These are phyloP conservation scores for Xylaria sp. DNA, from an alignment of 2,329 filamentous ascomycete genomes.

Conservation along the genomic window DNA sequence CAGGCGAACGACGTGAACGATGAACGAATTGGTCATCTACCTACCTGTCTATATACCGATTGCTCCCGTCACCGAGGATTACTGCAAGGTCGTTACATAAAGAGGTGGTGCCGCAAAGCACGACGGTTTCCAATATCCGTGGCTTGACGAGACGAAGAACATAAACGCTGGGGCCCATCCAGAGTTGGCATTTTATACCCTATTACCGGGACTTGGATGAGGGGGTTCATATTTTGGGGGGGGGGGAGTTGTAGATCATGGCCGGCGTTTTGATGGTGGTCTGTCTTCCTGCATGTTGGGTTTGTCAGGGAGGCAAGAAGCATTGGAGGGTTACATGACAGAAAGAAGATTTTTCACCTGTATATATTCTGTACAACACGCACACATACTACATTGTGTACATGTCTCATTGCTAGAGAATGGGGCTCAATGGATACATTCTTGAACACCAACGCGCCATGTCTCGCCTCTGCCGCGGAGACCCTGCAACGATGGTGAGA, in stretches of 20 bases:
- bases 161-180: constrained; percentile 5
- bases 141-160: constrained; percentile 19
- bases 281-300: constrained; percentile 29
- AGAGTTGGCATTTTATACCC: constrained; percentile 22
- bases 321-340: constrained; percentile 4
- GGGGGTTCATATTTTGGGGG: constrained; percentile 23
- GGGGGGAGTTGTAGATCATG: constrained; percentile 31
- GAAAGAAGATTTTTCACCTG: constrained; percentile 26
- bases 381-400: constrained; percentile 20
- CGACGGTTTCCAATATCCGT: neutral
- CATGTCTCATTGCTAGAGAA: constrained; percentile 15
- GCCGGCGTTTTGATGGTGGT: constrained; percentile 33
- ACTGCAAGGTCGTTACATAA: constrained; percentile 6
- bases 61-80: constrained; percentile 6
- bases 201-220: constrained; percentile 17
- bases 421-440: constrained; percentile 8
- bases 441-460: neutral
- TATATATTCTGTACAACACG: constrained; percentile 32
- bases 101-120: constrained; percentile 14
- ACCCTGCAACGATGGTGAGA: neutral
- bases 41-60: constrained; percentile 13
- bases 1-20: constrained; percentile 28
- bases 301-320: constrained; percentile 16
- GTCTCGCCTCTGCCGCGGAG: neutral
- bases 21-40: constrained; percentile 31